Percentiles rank a stretch among this genome's conserved stretches.
Conservation (phyloP, 768 basidiomycete species). For the Leccinum boreale region DNA sequence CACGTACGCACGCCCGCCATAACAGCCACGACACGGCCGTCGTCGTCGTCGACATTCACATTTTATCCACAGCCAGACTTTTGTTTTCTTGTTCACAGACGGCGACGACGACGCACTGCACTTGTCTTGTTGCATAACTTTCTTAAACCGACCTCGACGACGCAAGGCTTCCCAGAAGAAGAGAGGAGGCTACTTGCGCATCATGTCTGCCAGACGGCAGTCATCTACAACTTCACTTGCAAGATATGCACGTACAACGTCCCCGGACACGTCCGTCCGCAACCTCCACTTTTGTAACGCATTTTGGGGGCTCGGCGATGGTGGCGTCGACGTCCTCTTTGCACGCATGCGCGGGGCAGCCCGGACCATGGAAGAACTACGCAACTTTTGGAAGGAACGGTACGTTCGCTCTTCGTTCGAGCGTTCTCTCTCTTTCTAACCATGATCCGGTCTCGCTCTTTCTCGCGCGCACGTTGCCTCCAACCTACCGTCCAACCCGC, state of each 20-base stretch:
- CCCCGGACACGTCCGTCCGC: constrained; percentile 41
- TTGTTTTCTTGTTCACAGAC: not conserved
- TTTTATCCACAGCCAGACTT: not conserved
- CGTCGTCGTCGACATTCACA: not conserved
- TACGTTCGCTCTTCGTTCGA: constrained; percentile 33
- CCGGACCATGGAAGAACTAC: constrained; percentile 86
- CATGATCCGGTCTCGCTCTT: not conserved
- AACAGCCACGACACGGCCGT: constrained; percentile 3
- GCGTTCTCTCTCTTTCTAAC: not conserved
- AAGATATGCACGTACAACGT: constrained; percentile 57
- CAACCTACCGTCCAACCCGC: not conserved
- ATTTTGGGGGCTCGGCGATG: constrained; percentile 90
- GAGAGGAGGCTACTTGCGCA: constrained; percentile 11
- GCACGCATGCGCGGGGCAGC: constrained; percentile 83
- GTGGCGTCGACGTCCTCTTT: constrained; percentile 87
- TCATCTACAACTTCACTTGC: constrained; percentile 79
- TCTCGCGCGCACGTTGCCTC: not conserved
- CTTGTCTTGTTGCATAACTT: constrained; percentile 15
- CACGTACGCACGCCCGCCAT: constrained; percentile 3
- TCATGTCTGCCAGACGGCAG: constrained; percentile 75
- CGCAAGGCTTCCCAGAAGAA: not conserved
- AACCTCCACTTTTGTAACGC: constrained; percentile 92
- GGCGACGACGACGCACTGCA: constrained; percentile 6
- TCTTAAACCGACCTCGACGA: constrained; percentile 12
- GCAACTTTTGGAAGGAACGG: constrained; percentile 93